Percentiles rank a stretch among this genome's conserved stretches.
phyloP scores from a whole-genome alignment of 2,329 filamentous ascomycete species.

The Podosphaera leucotricha region DNA sequence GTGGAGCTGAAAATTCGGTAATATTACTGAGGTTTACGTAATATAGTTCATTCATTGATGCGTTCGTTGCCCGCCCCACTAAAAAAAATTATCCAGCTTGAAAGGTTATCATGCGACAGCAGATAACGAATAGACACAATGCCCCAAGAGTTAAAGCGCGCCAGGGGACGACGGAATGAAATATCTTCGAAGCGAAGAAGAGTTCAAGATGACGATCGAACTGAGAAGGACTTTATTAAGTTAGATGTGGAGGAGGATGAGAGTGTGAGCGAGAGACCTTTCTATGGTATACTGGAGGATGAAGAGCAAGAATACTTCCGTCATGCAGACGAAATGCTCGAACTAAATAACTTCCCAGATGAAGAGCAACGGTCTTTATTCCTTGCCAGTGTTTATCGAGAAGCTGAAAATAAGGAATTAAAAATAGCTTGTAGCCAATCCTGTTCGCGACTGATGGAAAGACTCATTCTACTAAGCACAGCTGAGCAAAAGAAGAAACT shows the following conservation, averaged over 20 bases:
- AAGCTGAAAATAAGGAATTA: slow-evolving; percentile 77
- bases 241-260: slow-evolving; percentile 9
- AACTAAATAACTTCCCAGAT: slow-evolving; percentile 65
- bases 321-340: slow-evolving; percentile 68
- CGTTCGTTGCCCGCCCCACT: too few species aligned
- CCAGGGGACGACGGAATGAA: slow-evolving; percentile 27
- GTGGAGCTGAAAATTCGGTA: too few species aligned
- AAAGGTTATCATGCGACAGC: too few species aligned
- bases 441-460: slow-evolving; percentile 80
- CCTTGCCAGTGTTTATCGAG: slow-evolving; percentile 60
- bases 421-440: slow-evolving; percentile 93
- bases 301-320: slow-evolving; percentile 94
- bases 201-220: slow-evolving; percentile 18
- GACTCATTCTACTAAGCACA: slow-evolving; percentile 62
- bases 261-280: slow-evolving; percentile 19
- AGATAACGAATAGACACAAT: too few species aligned
- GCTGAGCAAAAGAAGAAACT: slow-evolving; percentile 62
- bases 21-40: too few species aligned
- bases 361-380: slow-evolving; percentile 49
- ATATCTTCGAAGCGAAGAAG: slow-evolving; percentile 25
- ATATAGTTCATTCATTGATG: too few species aligned
- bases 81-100: too few species aligned
- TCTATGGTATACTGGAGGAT: slow-evolving; percentile 81
- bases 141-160: slow-evolving; percentile 35
- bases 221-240: slow-evolving; percentile 6